These are phyloP conservation scores for Huiozyma naganishii DNA, from an alignment of 805 yeast genomes.

Conservation along the genomic window DNA sequence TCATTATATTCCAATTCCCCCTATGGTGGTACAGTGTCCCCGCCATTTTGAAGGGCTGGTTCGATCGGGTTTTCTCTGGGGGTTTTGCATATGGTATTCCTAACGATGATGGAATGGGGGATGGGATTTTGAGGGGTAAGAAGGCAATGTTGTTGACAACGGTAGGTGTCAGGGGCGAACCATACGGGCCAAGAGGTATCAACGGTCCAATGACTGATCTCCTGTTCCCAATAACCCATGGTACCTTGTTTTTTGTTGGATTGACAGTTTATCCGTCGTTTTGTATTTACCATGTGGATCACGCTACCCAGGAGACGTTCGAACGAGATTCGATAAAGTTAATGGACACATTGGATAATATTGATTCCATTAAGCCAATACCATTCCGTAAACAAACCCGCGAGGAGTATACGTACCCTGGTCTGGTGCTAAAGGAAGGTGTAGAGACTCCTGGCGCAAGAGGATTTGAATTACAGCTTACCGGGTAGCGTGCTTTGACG, in stretches of 20 bases:
- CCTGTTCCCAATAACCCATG: slow-evolving; percentile 17
- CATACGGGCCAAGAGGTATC: slow-evolving; percentile 14
- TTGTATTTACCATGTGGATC: slow-evolving; percentile 6
- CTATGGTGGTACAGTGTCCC: slow-evolving; percentile 23
- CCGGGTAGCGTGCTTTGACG: neutral
- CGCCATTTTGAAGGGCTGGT: slow-evolving; percentile 23
- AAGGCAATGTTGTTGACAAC: slow-evolving; percentile 7
- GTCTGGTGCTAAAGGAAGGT: slow-evolving; percentile 8
- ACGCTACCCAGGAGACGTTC: slow-evolving; percentile 4
- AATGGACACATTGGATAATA: slow-evolving; percentile 2
- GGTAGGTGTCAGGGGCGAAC: slow-evolving; percentile 9
- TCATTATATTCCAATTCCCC: slow-evolving; percentile 16
- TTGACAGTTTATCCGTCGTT: slow-evolving; percentile 15
- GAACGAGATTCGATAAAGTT: neutral
- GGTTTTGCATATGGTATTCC: slow-evolving; percentile 16
- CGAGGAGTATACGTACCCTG: slow-evolving; percentile 13
- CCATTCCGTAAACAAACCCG: slow-evolving; percentile 12
- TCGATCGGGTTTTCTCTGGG: slow-evolving; percentile 17
- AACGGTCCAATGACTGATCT: slow-evolving; percentile 15
- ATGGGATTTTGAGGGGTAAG: slow-evolving; percentile 16
- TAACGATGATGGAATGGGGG: slow-evolving; percentile 11
- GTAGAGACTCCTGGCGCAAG: slow-evolving; percentile 7
- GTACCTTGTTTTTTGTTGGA: slow-evolving; percentile 15
- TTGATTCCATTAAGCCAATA: slow-evolving; percentile 8
- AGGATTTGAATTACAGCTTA: slow-evolving; percentile 10